These are phyloP conservation scores for Ophiostoma perfectum DNA, from an alignment of 2,329 filamentous ascomycete genomes.

Conservation along the genomic window DNA sequence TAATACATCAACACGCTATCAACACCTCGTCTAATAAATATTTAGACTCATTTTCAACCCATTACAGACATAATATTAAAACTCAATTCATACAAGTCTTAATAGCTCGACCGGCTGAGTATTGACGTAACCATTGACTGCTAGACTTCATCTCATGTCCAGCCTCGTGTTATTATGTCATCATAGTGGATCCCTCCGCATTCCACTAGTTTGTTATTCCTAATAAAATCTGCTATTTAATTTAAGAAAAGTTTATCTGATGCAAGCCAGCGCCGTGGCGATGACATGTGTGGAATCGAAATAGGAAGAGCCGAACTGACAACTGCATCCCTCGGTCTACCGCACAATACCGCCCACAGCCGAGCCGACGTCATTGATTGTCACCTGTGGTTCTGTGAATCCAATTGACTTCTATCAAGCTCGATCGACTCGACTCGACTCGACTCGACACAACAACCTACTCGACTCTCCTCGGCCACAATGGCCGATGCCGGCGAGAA, in stretches of 20 bases:
- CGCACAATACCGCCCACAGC: too few species aligned
- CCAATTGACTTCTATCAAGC: too few species aligned
- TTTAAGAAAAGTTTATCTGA: conserved; percentile 3
- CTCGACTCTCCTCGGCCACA: background rate
- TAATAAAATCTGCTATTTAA: conserved; percentile 8
- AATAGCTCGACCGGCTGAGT: background rate
- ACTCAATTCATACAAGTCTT: too few species aligned
- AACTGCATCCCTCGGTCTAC: background rate
- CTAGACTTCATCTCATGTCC: background rate
- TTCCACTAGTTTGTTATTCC: conserved; percentile 5
- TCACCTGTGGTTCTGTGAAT: background rate
- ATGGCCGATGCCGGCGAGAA: conserved; percentile 30
- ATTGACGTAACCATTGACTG: background rate
- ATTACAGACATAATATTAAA: too few species aligned
- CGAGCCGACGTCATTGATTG: too few species aligned
- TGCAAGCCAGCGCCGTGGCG: background rate
- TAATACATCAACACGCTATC: too few species aligned
- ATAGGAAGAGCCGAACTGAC: background rate
- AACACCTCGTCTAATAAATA: too few species aligned
- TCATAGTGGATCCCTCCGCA: conserved; percentile 12
- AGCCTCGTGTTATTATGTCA: conserved; percentile 6
- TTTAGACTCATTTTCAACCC: too few species aligned
- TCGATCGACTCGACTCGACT: background rate
- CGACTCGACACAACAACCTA: background rate
- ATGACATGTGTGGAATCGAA: background rate